Evolutionary conservation across 1,139 yeast genomes (phyloP).

Genomic region (Lodderomyces margitis): DNA sequence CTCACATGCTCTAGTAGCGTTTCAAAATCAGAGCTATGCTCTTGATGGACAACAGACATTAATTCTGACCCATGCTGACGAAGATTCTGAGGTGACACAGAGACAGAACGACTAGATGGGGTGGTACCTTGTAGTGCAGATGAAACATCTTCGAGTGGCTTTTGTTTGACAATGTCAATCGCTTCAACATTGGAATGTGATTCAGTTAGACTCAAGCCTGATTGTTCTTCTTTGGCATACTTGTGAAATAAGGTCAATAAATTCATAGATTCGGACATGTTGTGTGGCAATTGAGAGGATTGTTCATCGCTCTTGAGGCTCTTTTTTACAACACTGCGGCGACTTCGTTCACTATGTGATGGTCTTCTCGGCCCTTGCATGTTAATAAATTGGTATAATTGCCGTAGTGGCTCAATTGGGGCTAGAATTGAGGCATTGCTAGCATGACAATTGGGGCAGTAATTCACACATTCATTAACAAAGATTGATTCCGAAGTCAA

Average conservation of each 20-base stretch:
- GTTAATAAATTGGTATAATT: constrained; percentile 31
- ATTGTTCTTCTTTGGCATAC: constrained; percentile 40
- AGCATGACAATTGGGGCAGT: constrained; percentile 52
- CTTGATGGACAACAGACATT: neutral
- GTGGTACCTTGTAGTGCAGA: neutral
- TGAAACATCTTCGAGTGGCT: neutral
- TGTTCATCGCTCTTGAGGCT: constrained; percentile 20
- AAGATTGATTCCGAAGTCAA: constrained; percentile 53
- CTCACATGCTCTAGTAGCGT: constrained; percentile 25
- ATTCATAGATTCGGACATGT: constrained; percentile 30
- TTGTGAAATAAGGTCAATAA: constrained; percentile 39
- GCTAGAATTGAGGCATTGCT: constrained; percentile 35
- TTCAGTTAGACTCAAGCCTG: neutral
- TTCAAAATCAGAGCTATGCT: constrained; percentile 18
- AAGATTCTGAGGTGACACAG: constrained; percentile 19
- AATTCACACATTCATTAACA: constrained; percentile 15
- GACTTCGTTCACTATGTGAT: constrained; percentile 13
- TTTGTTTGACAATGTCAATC: constrained; percentile 7
- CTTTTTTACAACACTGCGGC: constrained; percentile 26
- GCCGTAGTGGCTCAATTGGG: constrained; percentile 52
- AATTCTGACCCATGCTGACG: constrained; percentile 6
- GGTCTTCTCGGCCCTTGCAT: constrained; percentile 9
- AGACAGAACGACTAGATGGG: constrained; percentile 8
- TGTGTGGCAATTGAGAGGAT: constrained; percentile 4
- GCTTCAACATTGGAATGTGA: neutral